These are phyloP conservation scores for Venturia carpophila DNA, from an alignment of 2,329 filamentous ascomycete species.

Conservation along the genomic window DNA sequence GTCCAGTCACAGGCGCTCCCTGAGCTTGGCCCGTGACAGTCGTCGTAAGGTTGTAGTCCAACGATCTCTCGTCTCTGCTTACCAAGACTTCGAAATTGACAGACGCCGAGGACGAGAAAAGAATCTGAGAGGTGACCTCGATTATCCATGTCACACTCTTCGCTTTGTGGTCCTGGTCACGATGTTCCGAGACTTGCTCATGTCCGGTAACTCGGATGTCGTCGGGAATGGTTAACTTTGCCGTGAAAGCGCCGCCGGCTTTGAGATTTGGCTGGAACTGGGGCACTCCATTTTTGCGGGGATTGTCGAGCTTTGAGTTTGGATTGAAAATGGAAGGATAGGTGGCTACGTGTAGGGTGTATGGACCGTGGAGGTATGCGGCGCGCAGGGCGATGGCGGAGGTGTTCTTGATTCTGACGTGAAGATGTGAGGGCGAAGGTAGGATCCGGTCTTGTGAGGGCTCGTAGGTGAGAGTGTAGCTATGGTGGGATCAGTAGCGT, in stretches of 20 bases:
- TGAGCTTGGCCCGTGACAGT: slow-evolving; percentile 45
- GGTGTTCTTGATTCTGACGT: slow-evolving; percentile 86
- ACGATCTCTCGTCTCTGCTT: slow-evolving; percentile 74
- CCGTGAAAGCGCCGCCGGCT: slow-evolving; percentile 80
- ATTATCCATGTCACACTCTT: slow-evolving; percentile 75
- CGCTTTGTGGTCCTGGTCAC: slow-evolving; percentile 10
- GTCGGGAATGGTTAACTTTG: slow-evolving; percentile 71
- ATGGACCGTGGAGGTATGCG: slow-evolving; percentile 93
- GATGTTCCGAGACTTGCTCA: not conserved
- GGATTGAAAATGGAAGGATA: slow-evolving; percentile 80
- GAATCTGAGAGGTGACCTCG: slow-evolving; percentile 83
- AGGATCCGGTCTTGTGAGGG: slow-evolving; percentile 83
- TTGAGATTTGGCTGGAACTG: slow-evolving; percentile 96
- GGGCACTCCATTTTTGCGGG: slow-evolving; percentile 65
- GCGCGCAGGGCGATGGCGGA: slow-evolving; percentile 84
- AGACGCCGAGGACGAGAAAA: slow-evolving; percentile 82
- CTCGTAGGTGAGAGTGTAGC: slow-evolving; percentile 81
- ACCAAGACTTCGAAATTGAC: slow-evolving; percentile 84
- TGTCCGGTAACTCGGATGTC: slow-evolving; percentile 58
- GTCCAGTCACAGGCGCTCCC: slow-evolving; percentile 46
- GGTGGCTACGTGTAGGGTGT: slow-evolving; percentile 78
- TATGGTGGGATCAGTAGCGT: slow-evolving; percentile 26
- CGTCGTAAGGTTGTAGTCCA: slow-evolving; percentile 57
- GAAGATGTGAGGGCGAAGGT: slow-evolving; percentile 70
- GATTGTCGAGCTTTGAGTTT: slow-evolving; percentile 65